phyloP scores from a whole-genome alignment of 176 grass and related monocot species.

The Aegilops sharonensis region DNA sequence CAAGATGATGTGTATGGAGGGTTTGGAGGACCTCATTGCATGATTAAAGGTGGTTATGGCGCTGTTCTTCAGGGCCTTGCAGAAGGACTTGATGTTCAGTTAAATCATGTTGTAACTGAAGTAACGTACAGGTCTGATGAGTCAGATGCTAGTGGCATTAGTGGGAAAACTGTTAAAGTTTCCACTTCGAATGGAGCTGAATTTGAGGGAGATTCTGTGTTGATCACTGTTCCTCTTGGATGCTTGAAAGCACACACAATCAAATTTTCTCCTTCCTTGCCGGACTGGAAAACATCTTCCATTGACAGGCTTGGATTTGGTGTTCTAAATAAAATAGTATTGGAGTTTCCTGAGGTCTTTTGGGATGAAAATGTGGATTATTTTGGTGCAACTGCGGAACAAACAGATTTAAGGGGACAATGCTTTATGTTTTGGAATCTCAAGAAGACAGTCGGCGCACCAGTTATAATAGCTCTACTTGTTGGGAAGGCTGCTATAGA shows the following conservation, averaged over 20 bases:
- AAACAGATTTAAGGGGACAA: constrained; percentile 80
- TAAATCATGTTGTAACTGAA: constrained; percentile 76
- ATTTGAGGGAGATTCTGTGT: constrained; percentile 79
- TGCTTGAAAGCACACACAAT: constrained; percentile 87
- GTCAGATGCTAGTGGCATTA: constrained; percentile 21
- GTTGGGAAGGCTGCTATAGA: constrained; percentile 93
- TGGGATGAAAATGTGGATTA: constrained; percentile 99
- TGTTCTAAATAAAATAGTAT: constrained; percentile 87
- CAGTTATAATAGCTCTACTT: constrained; percentile 88
- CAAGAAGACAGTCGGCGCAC: constrained; percentile 82
- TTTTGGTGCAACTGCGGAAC: constrained; percentile 93
- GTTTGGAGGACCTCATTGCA: constrained; percentile 96
- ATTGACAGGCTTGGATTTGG: constrained; percentile 90
- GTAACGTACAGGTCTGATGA: constrained; percentile 52
- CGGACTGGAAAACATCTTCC: constrained; percentile 88
- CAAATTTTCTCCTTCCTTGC: constrained; percentile 87
- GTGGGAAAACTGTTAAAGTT: constrained; percentile 62
- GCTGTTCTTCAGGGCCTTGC: constrained; percentile 76
- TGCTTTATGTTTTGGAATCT: constrained; percentile 99
- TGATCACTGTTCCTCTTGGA: constrained; percentile 96
- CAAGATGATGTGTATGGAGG: constrained; percentile 99
- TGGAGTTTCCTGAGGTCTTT: constrained; percentile 91
- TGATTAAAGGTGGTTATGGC: constrained; percentile 97
- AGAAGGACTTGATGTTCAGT: constrained; percentile 80
- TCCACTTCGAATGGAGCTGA: constrained; percentile 70